Evolutionary conservation across 2,329 filamentous ascomycete species (phyloP).

Genomic region (Fusarium proliferatum): DNA sequence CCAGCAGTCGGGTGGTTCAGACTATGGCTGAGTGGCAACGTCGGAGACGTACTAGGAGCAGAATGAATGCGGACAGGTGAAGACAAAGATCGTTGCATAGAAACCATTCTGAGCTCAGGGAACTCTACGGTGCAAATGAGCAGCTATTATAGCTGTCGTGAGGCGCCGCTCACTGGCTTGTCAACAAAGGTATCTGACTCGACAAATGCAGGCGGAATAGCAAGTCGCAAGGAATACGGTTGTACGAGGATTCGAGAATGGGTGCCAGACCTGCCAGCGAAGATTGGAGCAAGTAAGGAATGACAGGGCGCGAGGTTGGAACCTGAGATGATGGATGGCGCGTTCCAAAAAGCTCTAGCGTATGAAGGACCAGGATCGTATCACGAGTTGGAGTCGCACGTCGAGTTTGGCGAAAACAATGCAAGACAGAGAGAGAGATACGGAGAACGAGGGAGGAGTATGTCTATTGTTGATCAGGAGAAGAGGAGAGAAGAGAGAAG

Average conservation of each 20-base stretch:
- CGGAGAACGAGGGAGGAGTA: constrained; percentile 13
- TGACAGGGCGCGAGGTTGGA: constrained; percentile 31
- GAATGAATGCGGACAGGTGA: constrained; percentile 69
- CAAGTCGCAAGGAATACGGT: constrained; percentile 21
- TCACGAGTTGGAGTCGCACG: constrained; percentile 36
- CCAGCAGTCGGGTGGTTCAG: not conserved
- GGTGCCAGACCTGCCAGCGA: constrained; percentile 37
- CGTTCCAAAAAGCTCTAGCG: constrained; percentile 29
- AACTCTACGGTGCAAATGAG: constrained; percentile 45
- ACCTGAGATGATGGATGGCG: constrained; percentile 21
- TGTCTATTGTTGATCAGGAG: constrained; percentile 19
- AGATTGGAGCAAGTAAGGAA: constrained; percentile 30
- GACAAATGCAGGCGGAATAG: not conserved
- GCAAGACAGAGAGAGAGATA: constrained; percentile 20
- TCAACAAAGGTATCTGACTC: constrained; percentile 27
- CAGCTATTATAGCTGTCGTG: constrained; percentile 50
- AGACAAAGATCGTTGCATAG: constrained; percentile 71
- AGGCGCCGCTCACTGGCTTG: constrained; percentile 42
- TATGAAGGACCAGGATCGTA: constrained; percentile 28
- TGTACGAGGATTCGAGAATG: constrained; percentile 19
- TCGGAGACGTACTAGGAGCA: constrained; percentile 67
- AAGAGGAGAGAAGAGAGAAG: constrained; percentile 26
- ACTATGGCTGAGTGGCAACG: constrained; percentile 18
- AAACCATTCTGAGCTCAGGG: constrained; percentile 66
- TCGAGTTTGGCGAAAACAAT: constrained; percentile 21